phyloP scores from a whole-genome alignment of 78 protist species.

The Isochrysis galbana region DNA sequence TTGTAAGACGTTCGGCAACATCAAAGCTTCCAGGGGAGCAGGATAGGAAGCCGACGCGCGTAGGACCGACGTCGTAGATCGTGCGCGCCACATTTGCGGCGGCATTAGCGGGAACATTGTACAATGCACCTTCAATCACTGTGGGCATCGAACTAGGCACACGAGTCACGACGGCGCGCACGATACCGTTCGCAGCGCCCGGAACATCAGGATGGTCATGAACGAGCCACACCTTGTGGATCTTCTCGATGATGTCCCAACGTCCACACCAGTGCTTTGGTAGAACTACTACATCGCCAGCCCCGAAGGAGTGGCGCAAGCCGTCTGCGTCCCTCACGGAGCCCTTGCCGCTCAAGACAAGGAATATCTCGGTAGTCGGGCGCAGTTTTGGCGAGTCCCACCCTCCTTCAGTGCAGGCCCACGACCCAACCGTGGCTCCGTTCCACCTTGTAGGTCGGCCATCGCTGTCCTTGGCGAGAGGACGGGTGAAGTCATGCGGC shows the following conservation, averaged over 20 bases:
- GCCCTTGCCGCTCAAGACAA: neutral
- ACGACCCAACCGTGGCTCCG: neutral
- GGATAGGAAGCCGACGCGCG: neutral
- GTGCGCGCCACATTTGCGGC: neutral
- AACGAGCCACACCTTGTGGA: neutral
- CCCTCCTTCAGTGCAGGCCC: slow-evolving; percentile 12
- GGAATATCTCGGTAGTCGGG: neutral
- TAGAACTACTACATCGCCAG: slow-evolving; percentile 2
- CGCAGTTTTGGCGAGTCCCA: neutral
- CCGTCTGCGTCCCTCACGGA: slow-evolving; percentile 30
- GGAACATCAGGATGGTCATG: slow-evolving; percentile 21
- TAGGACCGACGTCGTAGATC: neutral
- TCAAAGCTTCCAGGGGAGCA: neutral
- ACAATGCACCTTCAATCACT: too few relatives aligned
- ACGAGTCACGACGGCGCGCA: neutral
- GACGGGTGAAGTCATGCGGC: slow-evolving; percentile 19
- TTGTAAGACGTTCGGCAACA: too few relatives aligned
- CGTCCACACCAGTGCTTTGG: slow-evolving; percentile 3
- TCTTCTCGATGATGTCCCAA: neutral
- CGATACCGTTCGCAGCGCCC: neutral
- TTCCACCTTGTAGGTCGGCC: neutral
- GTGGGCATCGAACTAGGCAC: neutral
- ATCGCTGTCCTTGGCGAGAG: neutral
- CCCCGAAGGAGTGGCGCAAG: neutral
- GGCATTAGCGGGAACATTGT: too few relatives aligned